Base-by-base conservation (phyloP, 2,329 filamentous ascomycete species). In the Thelonectria discophora region DNA sequence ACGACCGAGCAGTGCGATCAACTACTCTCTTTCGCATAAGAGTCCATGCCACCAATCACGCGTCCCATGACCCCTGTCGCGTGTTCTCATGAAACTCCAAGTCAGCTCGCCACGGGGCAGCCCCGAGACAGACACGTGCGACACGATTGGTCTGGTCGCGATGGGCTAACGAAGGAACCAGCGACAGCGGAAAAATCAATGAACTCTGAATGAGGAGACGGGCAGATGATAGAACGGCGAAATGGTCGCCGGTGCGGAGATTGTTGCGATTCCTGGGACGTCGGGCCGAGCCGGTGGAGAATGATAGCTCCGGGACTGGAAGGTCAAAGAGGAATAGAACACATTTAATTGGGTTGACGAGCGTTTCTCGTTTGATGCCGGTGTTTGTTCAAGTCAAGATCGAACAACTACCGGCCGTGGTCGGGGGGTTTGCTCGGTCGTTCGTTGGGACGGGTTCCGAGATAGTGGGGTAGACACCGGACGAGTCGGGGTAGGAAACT, bases 11-110 rank as follows among this genome's bases (percentile, higher is more conserved):
- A 46, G 60, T 49, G 48, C 48, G 62, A 63, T 67, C 66, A 69
- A 5, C 27, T 24, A 24, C 21, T 24, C 27, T 7, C 8, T 10
- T 30, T 60, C 63, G 56, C 57, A 62, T 58, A 49, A 61, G 58
- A 54, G 51, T 48, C 55, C 43, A 51, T 42, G 30, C 58, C 57
- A 54, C 67, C 68, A 70, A 69, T 70, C 62, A 70, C 47, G 37
- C 18, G 20, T 15, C 20, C 0, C n/a, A 15, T 39, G 47, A 20
- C 42, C 21, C 59, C 57, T 62, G 47, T 63, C 58, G 51, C 32
- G 61, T 53, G 59, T 45, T 55, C 30, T 48, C 49, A 67, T 65
- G 54, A 69, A 70, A 65, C 58, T 46, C 51, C 27, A 24, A 4
- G 27, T 30, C 63, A 62, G 48, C 61, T 21, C 52, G 39, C 51